Base-by-base conservation (phyloP, 768 basidiomycete species). In the Zangia roseola region DNA sequence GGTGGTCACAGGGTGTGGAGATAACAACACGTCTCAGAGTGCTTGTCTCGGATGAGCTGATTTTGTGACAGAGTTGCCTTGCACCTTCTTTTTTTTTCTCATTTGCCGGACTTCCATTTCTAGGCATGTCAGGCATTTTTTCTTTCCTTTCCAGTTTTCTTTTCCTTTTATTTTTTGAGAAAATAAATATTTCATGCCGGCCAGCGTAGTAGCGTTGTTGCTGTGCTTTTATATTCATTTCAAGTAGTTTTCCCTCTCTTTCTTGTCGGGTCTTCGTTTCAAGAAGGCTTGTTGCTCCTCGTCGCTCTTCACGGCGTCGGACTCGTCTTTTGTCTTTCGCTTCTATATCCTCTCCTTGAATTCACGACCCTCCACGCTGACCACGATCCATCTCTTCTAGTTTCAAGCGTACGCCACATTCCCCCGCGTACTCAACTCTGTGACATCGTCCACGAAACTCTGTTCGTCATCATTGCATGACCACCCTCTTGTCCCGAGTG, bases 381-480 rank as follows among this genome's bases (percentile, higher is more conserved):
- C 74, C 59, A 72, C 70, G 70, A 71, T 59, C 63, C 55, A 52
- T 60, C 60, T 58, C 62, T 51, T 53, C 55, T 48, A 66, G 64
- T 64, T 45, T 43, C 26, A 25, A n/a, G 24, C 53, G 50, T 49
- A 43, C 61, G 58, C 60, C 59, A 65, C 71, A 62, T 63, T 69
- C 61, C 60, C 71, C 53, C 57, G 69, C 67, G 57, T 67, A 47
- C 63, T 54, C 60, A 54, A 52, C 58, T 61, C 58, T 53, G 50
- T 43, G 55, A 52, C 63, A 58, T 59, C 62, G 66, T 57, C 59
- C 55, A 75, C 68, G 74, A 77, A 76, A 76, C 48, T 56, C 61
- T 58, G 47, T 37, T 54, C 50, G 54, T 59, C 64, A 40, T 64
- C 65, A 59, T 74, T 69, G 75, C 62, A 76, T 75, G 76, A 69